Conservation (phyloP, 306 rosid genomes). For the Dicorynia guianensis region DNA sequence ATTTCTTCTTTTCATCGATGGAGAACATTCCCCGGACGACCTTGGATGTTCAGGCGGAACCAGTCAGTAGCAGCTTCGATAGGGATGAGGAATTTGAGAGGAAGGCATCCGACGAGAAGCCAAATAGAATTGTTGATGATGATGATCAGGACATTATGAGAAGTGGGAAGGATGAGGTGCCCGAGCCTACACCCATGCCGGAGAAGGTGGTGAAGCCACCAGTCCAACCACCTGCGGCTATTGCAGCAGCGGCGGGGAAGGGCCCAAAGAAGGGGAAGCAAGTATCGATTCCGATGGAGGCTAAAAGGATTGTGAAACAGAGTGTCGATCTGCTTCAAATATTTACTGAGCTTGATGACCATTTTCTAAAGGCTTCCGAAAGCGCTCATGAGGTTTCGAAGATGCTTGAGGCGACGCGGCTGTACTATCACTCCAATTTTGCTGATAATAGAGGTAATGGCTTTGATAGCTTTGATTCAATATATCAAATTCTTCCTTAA, state of each 20-base stretch:
- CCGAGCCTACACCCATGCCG: conserved; percentile 13
- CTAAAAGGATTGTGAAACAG: conserved; percentile 54
- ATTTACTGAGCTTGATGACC: conserved; percentile 70
- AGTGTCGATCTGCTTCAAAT: conserved; percentile 52
- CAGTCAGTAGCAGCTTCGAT: neutral
- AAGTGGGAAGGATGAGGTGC: conserved; percentile 24
- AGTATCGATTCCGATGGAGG: conserved; percentile 49
- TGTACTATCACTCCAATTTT: conserved; percentile 95
- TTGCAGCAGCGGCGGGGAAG: conserved; percentile 35
- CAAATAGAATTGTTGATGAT: conserved; percentile 44
- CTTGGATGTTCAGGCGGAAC: conserved; percentile 54
- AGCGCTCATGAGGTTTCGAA: conserved; percentile 91
- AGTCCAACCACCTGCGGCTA: conserved; percentile 39
- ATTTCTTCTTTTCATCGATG: conserved; percentile 60
- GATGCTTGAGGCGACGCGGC: conserved; percentile 91
- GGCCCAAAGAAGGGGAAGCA: conserved; percentile 59
- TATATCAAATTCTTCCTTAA: conserved; percentile 3
- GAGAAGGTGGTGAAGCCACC: conserved; percentile 47
- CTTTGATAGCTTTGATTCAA: conserved; percentile 1
- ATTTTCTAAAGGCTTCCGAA: conserved; percentile 91
- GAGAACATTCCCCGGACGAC: conserved; percentile 64
- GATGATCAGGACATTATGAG: conserved; percentile 32
- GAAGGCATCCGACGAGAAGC: conserved; percentile 46
- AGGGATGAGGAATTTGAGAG: conserved; percentile 51
- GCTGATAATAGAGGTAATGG: conserved; percentile 89